Conservation (phyloP, 139 green algal genomes). For the Volvox africanus region DNA sequence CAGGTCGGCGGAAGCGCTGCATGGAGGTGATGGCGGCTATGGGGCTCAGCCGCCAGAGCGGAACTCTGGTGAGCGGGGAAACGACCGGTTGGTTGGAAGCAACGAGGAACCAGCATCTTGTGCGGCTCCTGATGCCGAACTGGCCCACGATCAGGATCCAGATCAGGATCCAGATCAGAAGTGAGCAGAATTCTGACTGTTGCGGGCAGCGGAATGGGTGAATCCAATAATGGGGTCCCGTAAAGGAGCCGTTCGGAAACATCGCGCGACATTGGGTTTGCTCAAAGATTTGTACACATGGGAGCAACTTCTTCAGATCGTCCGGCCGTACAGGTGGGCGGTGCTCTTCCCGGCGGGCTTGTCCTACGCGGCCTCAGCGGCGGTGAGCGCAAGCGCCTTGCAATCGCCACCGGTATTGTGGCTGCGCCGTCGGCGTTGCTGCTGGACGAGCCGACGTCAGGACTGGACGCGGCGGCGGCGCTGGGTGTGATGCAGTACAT, state of each 20-base stretch:
- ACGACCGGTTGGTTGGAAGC: background rate
- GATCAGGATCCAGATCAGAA: too few relatives aligned
- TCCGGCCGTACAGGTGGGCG: constrained; percentile 62
- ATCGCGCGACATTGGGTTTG: too few relatives aligned
- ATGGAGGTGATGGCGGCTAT: constrained; percentile 59
- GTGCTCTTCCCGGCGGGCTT: constrained; percentile 79
- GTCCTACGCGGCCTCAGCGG: constrained; percentile 77
- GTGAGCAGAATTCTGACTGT: too few relatives aligned
- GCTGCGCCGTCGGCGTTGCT: constrained; percentile 68
- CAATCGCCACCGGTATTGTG: constrained; percentile 55
- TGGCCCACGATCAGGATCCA: too few relatives aligned
- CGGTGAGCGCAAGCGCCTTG: constrained; percentile 92
- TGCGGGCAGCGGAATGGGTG: too few relatives aligned
- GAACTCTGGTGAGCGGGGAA: constrained; percentile 57
- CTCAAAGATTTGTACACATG: too few relatives aligned
- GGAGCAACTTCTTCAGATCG: too few relatives aligned
- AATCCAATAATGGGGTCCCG: too few relatives aligned
- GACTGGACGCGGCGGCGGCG: constrained; percentile 51
- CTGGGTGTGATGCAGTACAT: constrained; percentile 59
- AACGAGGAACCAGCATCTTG: too few relatives aligned
- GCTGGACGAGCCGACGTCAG: constrained; percentile 89
- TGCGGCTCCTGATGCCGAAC: too few relatives aligned
- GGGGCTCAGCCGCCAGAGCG: constrained; percentile 50
- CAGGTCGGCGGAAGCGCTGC: constrained; percentile 33
- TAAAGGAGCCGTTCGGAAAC: too few relatives aligned